Percentiles rank a stretch among this genome's conserved stretches.
Evolutionary conservation across 352 stramenopile genomes (phyloP).

Genomic region (Globisporangium apiculatum): DNA sequence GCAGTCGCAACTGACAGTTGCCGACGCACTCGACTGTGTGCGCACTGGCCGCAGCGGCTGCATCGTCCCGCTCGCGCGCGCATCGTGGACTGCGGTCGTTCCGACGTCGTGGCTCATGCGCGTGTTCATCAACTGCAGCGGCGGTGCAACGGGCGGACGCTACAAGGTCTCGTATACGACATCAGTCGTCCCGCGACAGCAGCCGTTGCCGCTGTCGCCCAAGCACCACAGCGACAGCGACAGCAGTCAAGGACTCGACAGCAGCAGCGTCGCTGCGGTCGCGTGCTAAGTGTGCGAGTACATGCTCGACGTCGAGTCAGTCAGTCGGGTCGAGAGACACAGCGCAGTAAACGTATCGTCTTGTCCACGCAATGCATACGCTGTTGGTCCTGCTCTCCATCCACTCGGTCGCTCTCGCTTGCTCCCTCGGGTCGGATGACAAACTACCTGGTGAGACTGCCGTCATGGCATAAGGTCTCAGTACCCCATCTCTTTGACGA

Average conservation of each 20-base stretch:
- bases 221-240: no score
- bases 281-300: slow-evolving; percentile 8
- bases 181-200: slow-evolving; percentile 15
- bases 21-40: slow-evolving; percentile 18
- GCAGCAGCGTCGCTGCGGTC: not conserved
- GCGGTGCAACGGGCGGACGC: slow-evolving; percentile 62
- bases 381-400: no score
- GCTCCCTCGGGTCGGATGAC: no score
- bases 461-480: slow-evolving; percentile 16
- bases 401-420: no score
- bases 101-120: slow-evolving; percentile 80
- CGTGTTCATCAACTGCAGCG: slow-evolving; percentile 68
- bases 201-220: not conserved
- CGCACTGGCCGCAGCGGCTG: slow-evolving; percentile 19
- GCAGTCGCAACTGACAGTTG: slow-evolving; percentile 3
- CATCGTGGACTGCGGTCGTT: slow-evolving; percentile 44
- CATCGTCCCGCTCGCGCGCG: slow-evolving; percentile 50
- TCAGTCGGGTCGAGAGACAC: no score
- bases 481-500: slow-evolving; percentile 78
- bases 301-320: no score
- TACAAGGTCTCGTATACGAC: slow-evolving; percentile 62
- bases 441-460: no score
- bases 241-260: no score
- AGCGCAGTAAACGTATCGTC: no score
- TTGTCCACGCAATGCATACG: no score